Base-by-base conservation (phyloP, 2,329 filamentous ascomycete genomes). In the Rutstroemia sp. region DNA sequence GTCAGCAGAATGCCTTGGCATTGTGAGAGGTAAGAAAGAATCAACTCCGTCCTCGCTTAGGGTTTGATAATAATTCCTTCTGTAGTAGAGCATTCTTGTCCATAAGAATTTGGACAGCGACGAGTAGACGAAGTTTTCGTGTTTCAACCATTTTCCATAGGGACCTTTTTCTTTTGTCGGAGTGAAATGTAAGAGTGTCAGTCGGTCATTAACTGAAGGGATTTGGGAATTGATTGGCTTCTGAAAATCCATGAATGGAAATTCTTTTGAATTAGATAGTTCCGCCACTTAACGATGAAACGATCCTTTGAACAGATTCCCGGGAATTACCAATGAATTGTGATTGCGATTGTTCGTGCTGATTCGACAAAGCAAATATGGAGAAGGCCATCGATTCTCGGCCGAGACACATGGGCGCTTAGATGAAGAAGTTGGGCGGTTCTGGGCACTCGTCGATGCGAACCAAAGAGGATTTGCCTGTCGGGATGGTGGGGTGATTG, bases 281-380 rank as follows among this genome's bases (percentile, higher is more conserved):
- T 34, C 49, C 38, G 42, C 53, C 37, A 55, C 17, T 37, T 50
- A 64, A 64, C 58, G 61, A 62, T 66, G 65, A 66, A 66, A 66
- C 66, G 60, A 54, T 48, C 48, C 27, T 55, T 55, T 55, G 14
- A 41, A 52, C 27, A 52, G 37, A n/a, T 45, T 47, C 42, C 34
- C 41, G 21, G 41, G 41, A 56, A 34, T 47, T 56, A 27, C 30
- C 38, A 56, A 51, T 50, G n/a, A 50, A 19, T 46, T 51, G 48
- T 45, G 48, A 51, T 25, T 63, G 58, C 55, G 17, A 52, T 41
- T 23, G 48, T 51, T 39, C 17, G 39, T 48, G 44, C 44, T 30
- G 12, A 47, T 45, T 56, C 19, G 27, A 47, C 54, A 59, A 56
- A 61, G 57, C 63, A 56, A 63, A 45, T 52, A 52, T 41, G 55